Evolutionary conservation across 495 filamentous ascomycete genomes (phyloP).

Genomic region (Halenospora varia): DNA sequence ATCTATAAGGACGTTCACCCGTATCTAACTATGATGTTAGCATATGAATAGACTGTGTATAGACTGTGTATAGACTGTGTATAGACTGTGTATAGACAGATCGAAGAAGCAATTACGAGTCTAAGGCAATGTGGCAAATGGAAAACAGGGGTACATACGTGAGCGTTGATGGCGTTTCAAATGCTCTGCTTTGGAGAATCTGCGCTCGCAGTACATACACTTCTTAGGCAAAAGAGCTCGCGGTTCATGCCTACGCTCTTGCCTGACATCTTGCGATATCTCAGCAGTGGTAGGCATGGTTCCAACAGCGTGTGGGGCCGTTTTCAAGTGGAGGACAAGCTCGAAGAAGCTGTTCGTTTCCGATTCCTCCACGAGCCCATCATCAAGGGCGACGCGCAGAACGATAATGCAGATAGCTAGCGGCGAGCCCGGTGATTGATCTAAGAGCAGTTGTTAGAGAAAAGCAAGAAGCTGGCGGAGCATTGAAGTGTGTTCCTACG

Average conservation of each 20-base stretch:
- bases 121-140: not conserved
- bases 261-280: not conserved
- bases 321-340: not conserved
- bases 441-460: not conserved
- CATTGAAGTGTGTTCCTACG: not conserved
- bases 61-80: no score
- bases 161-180: slow-evolving; percentile 51
- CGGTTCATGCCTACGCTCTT: not conserved
- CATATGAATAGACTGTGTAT: no score
- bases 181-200: slow-evolving; percentile 53
- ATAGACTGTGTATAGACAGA: not conserved
- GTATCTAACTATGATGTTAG: slow-evolving; percentile 35
- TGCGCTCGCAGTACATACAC: slow-evolving; percentile 47
- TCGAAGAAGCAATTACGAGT: not conserved
- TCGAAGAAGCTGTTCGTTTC: not conserved
- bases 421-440: not conserved
- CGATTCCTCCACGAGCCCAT: not conserved
- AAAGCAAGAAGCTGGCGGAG: not conserved
- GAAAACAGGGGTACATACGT: slow-evolving; percentile 34
- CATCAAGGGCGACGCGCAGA: not conserved
- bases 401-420: no score
- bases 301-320: not conserved
- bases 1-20: slow-evolving; percentile 51
- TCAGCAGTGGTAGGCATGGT: not conserved
- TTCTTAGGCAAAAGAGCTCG: slow-evolving; percentile 37